These are phyloP conservation scores for Escovopsis sp. DNA, from an alignment of 2,329 filamentous ascomycete genomes.

Conservation along the genomic window DNA sequence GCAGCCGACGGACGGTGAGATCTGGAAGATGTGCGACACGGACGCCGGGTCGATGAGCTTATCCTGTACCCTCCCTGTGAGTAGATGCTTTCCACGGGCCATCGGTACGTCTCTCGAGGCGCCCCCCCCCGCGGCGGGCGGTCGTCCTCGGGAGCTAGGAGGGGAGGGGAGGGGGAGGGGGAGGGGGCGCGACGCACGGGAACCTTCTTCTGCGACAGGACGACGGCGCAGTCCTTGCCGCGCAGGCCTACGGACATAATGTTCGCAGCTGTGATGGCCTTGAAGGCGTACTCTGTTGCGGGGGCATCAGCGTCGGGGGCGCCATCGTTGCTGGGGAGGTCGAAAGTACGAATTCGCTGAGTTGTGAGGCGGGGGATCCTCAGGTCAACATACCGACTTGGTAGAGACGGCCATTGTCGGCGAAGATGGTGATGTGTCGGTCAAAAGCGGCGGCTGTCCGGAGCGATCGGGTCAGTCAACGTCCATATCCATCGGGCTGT, in stretches of 20 bases:
- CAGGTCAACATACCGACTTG: constrained; percentile 91
- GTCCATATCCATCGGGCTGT: too few relatives aligned
- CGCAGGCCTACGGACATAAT: constrained; percentile 95
- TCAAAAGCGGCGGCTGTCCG: constrained; percentile 63
- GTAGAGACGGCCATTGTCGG: constrained; percentile 93
- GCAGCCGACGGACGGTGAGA: constrained; percentile 91
- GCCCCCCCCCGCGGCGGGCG: too few relatives aligned
- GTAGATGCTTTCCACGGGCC: too few relatives aligned
- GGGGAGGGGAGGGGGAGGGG: neutral
- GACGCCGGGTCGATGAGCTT: constrained; percentile 97
- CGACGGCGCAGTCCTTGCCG: constrained; percentile 93
- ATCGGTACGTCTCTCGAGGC: too few relatives aligned
- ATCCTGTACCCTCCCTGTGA: constrained; percentile 45
- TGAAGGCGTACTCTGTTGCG: constrained; percentile 95
- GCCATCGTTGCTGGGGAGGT: neutral
- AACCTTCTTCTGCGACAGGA: constrained; percentile 98
- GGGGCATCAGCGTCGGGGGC: constrained; percentile 10
- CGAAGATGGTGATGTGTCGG: constrained; percentile 99
- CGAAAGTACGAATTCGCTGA: neutral
- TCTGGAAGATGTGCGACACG: constrained; percentile 92
- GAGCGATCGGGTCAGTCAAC: constrained; percentile 15
- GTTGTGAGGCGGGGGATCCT: constrained; percentile 1
- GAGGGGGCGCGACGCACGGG: constrained; percentile 80
- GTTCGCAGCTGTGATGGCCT: constrained; percentile 97
- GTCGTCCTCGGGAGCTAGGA: too few relatives aligned